Conservation (phyloP, 495 filamentous ascomycete genomes). For the Hypomontagnella submonticulosa region DNA sequence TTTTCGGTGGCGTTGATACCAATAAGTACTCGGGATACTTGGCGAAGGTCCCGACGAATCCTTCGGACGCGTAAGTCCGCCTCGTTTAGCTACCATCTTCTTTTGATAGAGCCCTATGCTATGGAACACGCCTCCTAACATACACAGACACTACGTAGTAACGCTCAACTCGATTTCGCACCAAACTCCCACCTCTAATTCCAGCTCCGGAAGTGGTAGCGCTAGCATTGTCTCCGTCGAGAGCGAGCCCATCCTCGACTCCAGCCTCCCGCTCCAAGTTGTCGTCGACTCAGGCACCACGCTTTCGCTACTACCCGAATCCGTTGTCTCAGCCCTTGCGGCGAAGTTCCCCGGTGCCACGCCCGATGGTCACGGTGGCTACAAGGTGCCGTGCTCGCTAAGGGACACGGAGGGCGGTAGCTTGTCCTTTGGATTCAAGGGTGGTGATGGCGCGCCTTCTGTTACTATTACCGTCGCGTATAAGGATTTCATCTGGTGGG, state of each 20-base stretch:
- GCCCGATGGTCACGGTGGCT: constrained; percentile 63
- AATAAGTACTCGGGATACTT: constrained; percentile 75
- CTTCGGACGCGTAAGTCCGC: constrained; percentile 42
- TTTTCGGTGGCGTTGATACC: constrained; percentile 85
- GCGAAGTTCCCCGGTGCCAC: constrained; percentile 59
- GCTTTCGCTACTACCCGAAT: constrained; percentile 72
- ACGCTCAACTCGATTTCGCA: constrained; percentile 70
- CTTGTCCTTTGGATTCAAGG: constrained; percentile 69
- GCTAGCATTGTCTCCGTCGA: constrained; percentile 2
- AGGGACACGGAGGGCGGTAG: constrained; percentile 59
- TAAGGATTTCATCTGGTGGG: constrained; percentile 73
- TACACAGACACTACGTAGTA: constrained; percentile 57
- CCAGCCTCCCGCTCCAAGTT: constrained; percentile 62
- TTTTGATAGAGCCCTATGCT: neutral
- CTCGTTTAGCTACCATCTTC: neutral
- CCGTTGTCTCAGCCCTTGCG: constrained; percentile 65
- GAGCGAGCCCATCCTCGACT: constrained; percentile 27
- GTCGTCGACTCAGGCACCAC: constrained; percentile 77
- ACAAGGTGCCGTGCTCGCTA: constrained; percentile 69
- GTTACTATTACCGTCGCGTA: constrained; percentile 68
- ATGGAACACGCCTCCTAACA: constrained; percentile 54
- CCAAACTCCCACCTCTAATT: constrained; percentile 22
- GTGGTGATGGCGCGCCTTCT: constrained; percentile 40
- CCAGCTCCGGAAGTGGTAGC: constrained; percentile 3
- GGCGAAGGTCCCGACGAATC: constrained; percentile 54